Evolutionary conservation across 257 asterid genomes (phyloP), one percentile per base, ranked within the genome.

Genomic region (Asclepias syriaca): DNA sequence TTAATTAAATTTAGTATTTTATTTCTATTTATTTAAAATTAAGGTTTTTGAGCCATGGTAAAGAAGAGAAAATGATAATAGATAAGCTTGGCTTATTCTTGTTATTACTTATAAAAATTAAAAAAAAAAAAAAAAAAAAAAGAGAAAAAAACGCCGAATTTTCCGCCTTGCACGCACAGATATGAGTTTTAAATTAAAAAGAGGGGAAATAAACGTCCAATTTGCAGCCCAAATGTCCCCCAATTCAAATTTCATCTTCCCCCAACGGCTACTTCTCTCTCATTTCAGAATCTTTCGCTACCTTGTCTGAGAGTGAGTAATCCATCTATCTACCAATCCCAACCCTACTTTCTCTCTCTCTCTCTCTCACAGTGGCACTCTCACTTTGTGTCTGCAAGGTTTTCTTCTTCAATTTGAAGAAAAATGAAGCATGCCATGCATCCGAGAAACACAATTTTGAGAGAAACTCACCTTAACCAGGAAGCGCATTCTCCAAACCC

Each of bases 381-480:
- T 14, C 74, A 9, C 39, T 50, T 39, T 69, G 75, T 50, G 75
- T 39, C 63, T 19, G 66, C 37, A 43, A 43, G 64, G 51, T n/a
- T 50, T 37, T 37, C n/a, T 34, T 59, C 56, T 34, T 4, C 43
- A 49, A 68, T 24, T n/a, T 63, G 58, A 5, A 3, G n/a, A 32
- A 46, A 67, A 37, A 89, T 85, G 96, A 90, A 85, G 82, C 77
- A 85, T 32, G 74, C 77, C 76, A 78, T 78, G 93, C 83, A 81
- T 80, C 90, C 90, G 5, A 84, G 85, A 77, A 85, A 75, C 77
- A 83, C 86, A 56, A 76, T 85, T 65, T 81, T 89, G 77, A 80
- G 80, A 58, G 96, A 91, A 77, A 87, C 76, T 70, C 81, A 78
- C 32, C 87, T 82, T n/a, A 49, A 59, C 48, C 66, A 50, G 11